These are phyloP conservation scores for Maudiozyma barnettii DNA, from an alignment of 805 yeast genomes.

Conservation along the genomic window DNA sequence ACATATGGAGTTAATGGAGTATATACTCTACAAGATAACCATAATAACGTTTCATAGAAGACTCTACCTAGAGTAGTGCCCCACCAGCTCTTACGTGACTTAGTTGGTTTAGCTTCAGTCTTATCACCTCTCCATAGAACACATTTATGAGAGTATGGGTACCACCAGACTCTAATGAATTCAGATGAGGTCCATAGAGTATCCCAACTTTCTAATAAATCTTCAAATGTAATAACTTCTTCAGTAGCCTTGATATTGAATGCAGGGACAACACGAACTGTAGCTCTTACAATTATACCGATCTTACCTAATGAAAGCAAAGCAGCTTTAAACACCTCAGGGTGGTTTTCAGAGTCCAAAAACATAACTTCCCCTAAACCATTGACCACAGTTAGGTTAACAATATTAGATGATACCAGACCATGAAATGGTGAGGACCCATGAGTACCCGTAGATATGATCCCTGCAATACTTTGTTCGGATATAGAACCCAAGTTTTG, in stretches of 20 bases:
- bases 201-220: slow-evolving; percentile 65
- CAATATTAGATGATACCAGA: slow-evolving; percentile 77
- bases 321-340: slow-evolving; percentile 71
- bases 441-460: slow-evolving; percentile 93
- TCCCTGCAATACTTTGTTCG: slow-evolving; percentile 92
- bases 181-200: slow-evolving; percentile 82
- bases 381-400: slow-evolving; percentile 62
- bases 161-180: slow-evolving; percentile 94
- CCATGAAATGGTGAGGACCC: slow-evolving; percentile 94
- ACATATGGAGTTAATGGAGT: slow-evolving; percentile 77
- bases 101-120: slow-evolving; percentile 52
- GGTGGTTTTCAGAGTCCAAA: slow-evolving; percentile 42
- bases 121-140: slow-evolving; percentile 85
- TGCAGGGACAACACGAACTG: slow-evolving; percentile 73
- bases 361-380: slow-evolving; percentile 62
- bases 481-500: slow-evolving; percentile 91
- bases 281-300: slow-evolving; percentile 80
- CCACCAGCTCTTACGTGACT: slow-evolving; percentile 72
- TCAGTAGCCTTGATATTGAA: slow-evolving; percentile 74
- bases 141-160: slow-evolving; percentile 81
- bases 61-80: slow-evolving; percentile 72
- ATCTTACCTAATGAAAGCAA: slow-evolving; percentile 80
- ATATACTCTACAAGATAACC: slow-evolving; percentile 62
- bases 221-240: slow-evolving; percentile 71
- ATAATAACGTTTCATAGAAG: slow-evolving; percentile 69